Percentiles rank a stretch among this genome's conserved stretches.
These are phyloP conservation scores for Citrus unshiu DNA, from an alignment of 345 rosid species.

Conservation along the genomic window DNA sequence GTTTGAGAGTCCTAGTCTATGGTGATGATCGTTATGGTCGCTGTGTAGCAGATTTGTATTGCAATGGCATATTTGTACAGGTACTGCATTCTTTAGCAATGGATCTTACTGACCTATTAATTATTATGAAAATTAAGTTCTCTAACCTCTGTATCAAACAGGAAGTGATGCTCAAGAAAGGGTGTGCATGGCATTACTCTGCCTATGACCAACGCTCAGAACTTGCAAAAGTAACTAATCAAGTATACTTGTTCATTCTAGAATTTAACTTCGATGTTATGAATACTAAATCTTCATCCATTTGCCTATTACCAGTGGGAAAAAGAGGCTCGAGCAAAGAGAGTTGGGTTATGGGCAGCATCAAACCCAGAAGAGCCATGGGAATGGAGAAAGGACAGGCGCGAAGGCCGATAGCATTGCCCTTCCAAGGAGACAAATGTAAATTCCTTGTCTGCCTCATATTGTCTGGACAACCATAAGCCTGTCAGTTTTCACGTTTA, in stretches of 20 bases:
- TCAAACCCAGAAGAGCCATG: slow-evolving; percentile 79
- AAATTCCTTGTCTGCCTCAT: neutral
- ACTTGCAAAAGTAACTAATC: slow-evolving; percentile 46
- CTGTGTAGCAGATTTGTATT: slow-evolving; percentile 66
- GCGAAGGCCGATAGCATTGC: slow-evolving; percentile 30
- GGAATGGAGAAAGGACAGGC: slow-evolving; percentile 77
- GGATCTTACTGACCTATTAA: neutral
- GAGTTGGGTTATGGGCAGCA: slow-evolving; percentile 76
- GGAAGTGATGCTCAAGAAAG: slow-evolving; percentile 85
- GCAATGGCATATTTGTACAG: slow-evolving; percentile 66
- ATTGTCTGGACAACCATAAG: neutral
- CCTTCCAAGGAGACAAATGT: neutral
- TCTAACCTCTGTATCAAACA: slow-evolving; percentile 1
- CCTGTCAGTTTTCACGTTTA: neutral
- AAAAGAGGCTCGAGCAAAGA: slow-evolving; percentile 57
- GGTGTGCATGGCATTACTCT: slow-evolving; percentile 78
- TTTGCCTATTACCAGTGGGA: slow-evolving; percentile 54
- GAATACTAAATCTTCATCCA: neutral
- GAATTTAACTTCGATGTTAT: neutral
- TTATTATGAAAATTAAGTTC: neutral
- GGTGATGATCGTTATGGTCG: slow-evolving; percentile 67
- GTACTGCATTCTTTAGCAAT: slow-evolving; percentile 15
- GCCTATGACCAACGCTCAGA: slow-evolving; percentile 56
- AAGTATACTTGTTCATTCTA: neutral
- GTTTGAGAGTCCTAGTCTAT: slow-evolving; percentile 59